Conservation (phyloP, 2,329 filamentous ascomycete genomes). For the Fusarium chlamydosporum region DNA sequence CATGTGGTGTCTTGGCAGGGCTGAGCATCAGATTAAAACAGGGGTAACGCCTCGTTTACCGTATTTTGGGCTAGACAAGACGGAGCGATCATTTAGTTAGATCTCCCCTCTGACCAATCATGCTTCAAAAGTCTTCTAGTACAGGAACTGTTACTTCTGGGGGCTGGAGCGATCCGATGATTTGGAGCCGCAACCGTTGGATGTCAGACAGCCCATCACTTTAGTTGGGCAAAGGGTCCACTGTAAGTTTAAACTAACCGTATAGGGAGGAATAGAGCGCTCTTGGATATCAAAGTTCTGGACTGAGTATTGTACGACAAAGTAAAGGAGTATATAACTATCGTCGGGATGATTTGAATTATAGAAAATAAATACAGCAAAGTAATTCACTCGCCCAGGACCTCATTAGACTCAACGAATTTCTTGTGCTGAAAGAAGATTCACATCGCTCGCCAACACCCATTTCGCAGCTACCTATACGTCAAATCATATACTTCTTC, state of each 20-base stretch:
- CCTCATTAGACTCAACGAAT: too few species aligned
- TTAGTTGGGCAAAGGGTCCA: conserved; percentile 9
- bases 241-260: background rate
- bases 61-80: background rate
- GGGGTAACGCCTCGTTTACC: conserved; percentile 3
- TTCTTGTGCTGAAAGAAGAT: too few species aligned
- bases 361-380: too few species aligned
- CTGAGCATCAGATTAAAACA: conserved; percentile 10
- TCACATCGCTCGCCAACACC: too few species aligned
- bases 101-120: background rate
- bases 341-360: too few species aligned
- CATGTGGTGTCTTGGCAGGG: background rate
- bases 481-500: background rate
- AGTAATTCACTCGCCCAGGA: background rate
- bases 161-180: background rate
- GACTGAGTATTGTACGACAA: background rate
- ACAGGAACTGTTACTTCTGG: background rate
- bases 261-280: background rate
- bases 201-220: conserved; percentile 10
- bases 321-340: background rate
- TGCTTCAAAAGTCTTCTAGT: background rate
- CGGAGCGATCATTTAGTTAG: background rate
- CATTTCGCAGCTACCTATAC: background rate
- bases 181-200: background rate
- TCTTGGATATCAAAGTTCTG: background rate